Evolutionary conservation across 2,329 filamentous ascomycete genomes (phyloP).

Genomic region (Ascochyta fabae): DNA sequence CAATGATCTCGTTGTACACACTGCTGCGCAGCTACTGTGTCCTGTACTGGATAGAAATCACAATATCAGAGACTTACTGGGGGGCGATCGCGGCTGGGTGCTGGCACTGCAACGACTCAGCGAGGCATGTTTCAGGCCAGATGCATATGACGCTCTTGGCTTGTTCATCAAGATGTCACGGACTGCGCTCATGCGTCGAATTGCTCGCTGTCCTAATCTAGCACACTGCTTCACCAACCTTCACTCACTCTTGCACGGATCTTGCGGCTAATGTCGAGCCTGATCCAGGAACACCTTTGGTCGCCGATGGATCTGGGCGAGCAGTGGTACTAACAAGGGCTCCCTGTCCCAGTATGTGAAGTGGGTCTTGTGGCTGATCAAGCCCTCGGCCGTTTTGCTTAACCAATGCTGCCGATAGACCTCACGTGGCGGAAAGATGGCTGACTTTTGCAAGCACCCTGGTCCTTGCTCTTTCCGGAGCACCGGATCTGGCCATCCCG

Average conservation of each 20-base stretch:
- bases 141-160: neutral
- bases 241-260: slow-evolving; percentile 18
- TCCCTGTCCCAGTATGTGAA: slow-evolving; percentile 28
- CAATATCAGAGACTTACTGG: too few relatives aligned
- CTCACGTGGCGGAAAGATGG: slow-evolving; percentile 41
- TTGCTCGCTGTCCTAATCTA: neutral
- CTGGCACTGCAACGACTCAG: neutral
- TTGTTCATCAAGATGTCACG: neutral
- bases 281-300: slow-evolving; percentile 34
- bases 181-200: neutral
- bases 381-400: slow-evolving; percentile 28
- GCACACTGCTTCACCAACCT: neutral
- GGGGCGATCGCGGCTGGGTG: neutral
- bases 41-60: neutral
- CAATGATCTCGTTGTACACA: neutral
- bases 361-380: slow-evolving; percentile 36
- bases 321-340: slow-evolving; percentile 37
- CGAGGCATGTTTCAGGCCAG: neutral
- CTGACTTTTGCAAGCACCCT: slow-evolving; percentile 17
- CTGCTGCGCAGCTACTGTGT: neutral
- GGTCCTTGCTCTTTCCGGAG: slow-evolving; percentile 27
- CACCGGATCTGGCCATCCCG: slow-evolving; percentile 18
- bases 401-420: slow-evolving; percentile 31
- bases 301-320: slow-evolving; percentile 27
- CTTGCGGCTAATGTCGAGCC: slow-evolving; percentile 25